phyloP scores from a whole-genome alignment of 345 rosid genomes.

The Eucalyptus regnans region DNA sequence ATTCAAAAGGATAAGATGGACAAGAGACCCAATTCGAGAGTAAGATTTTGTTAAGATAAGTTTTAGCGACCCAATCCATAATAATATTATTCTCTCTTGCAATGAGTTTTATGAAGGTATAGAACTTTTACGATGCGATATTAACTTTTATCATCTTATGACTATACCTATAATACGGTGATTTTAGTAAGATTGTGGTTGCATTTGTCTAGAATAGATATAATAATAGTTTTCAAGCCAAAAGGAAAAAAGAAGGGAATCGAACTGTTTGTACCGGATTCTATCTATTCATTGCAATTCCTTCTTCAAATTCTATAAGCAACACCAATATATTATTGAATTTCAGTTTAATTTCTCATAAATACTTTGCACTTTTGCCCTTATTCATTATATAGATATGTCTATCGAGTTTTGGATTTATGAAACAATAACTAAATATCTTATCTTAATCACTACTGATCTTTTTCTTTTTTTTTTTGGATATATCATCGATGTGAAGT shows the following conservation, averaged over 20 bases:
- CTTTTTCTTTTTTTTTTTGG: no score
- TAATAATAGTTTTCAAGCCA: not conserved
- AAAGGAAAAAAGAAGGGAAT: no score
- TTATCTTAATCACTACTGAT: not conserved
- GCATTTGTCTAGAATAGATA: not conserved
- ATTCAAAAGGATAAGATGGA: no score
- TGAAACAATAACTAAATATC: no score
- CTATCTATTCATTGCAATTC: not conserved
- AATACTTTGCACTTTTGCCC: not conserved
- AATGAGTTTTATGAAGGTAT: no score
- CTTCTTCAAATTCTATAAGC: not conserved
- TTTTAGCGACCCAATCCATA: rapidly evolving
- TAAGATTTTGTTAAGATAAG: rapidly evolving
- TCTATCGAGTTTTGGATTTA: no score
- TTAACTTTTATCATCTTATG: no score
- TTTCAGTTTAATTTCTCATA: not conserved
- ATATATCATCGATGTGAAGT: not conserved
- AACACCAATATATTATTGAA: not conserved
- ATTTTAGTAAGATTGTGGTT: not conserved
- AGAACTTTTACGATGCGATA: rapidly evolving
- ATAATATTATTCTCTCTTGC: no score
- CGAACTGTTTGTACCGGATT: no score
- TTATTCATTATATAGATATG: not conserved
- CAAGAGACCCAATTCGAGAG: no score
- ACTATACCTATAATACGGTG: no score